These are phyloP conservation scores for Stachybotrys echinatus DNA, from an alignment of 2,329 filamentous ascomycete species.

Conservation along the genomic window DNA sequence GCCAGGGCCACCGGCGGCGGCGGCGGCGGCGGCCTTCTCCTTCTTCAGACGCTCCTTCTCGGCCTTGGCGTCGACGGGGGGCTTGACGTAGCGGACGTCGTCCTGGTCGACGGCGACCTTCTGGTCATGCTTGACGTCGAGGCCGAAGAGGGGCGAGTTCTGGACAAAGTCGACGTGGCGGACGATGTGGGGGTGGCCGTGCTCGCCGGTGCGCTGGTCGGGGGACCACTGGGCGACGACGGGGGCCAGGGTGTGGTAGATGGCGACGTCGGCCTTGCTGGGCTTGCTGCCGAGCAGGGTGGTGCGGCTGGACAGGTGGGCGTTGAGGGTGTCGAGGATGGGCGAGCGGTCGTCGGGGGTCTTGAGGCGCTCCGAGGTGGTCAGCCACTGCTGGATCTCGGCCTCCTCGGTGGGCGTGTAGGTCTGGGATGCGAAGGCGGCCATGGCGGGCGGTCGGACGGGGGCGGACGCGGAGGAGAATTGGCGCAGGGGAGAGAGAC, in stretches of 20 bases:
- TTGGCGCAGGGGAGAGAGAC: conserved; percentile 30
- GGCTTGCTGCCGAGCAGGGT: conserved; percentile 88
- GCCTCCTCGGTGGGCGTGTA: conserved; percentile 77
- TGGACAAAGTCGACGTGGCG: conserved; percentile 93
- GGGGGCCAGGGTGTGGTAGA: conserved; percentile 75
- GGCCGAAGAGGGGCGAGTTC: conserved; percentile 70
- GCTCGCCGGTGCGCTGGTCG: conserved; percentile 84
- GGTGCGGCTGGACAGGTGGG: conserved; percentile 80
- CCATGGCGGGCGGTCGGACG: background rate
- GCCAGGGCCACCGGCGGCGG: conserved; percentile 34
- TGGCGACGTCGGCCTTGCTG: conserved; percentile 77
- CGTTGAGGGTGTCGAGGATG: conserved; percentile 76
- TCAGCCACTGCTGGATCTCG: conserved; percentile 86
- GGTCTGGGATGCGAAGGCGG: conserved; percentile 56
- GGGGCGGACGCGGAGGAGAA: conserved; percentile 1
- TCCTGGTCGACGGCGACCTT: conserved; percentile 76
- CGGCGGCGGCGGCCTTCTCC: conserved; percentile 72
- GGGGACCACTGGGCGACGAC: conserved; percentile 72
- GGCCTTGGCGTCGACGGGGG: conserved; percentile 83
- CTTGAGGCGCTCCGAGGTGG: conserved; percentile 64
- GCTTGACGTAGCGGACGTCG: conserved; percentile 81
- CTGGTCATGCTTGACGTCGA: conserved; percentile 64
- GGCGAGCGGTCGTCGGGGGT: conserved; percentile 53
- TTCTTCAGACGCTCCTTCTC: conserved; percentile 97
- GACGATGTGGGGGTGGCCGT: conserved; percentile 86